Evolutionary conservation across 805 yeast genomes (phyloP), one percentile per base, ranked within the genome.

Genomic region (Blastobotrys attinorum): DNA sequence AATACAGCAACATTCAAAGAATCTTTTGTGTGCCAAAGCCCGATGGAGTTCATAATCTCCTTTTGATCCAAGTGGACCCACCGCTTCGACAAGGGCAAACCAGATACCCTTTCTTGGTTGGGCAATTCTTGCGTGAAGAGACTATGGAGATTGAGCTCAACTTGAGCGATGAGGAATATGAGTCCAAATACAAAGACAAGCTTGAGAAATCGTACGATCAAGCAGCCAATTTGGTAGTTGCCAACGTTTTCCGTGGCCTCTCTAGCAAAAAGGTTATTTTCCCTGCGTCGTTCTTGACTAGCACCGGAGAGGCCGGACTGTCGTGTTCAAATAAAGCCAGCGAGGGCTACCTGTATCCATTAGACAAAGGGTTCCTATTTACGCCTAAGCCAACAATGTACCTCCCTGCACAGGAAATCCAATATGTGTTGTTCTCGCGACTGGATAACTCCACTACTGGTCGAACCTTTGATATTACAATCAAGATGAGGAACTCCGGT

Each of bases 71-170:
- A 58, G 83, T 92, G 37, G 97, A 90, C 54, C 98, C 98, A 21
- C 98, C 99, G 2, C 70, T 92, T 51, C 80, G 97, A 62, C 99
- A 92, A 67, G 99, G 99, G 44, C 97, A 92, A 67, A 92, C 98
- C 0, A 77, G 96, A 47, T 90, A 92, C 58, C 95, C 96, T 33
- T 92, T 86, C 62, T 69, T 92, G 60, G 90, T 88, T 11, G 66
- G 90, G 62, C 98, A 92, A 66, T 86, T 92, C 59, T 76, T 82
- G 48, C 77, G 80, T 43, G 96, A 88, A 51, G 98, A 92, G 63
- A 95, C 85, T 59, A 76, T 86, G 39, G 96, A 88, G 62, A 81
- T 90, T 31, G 96, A 87, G 58, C 71, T 92, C 55, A 89, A 92
- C 59, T 62, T 92, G 17, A 79, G 80, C 32, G 95, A 89, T 36